These are phyloP conservation scores for Gonapodya prolifera DNA, from an alignment of 192 early-diverging fungal species.

Conservation along the genomic window DNA sequence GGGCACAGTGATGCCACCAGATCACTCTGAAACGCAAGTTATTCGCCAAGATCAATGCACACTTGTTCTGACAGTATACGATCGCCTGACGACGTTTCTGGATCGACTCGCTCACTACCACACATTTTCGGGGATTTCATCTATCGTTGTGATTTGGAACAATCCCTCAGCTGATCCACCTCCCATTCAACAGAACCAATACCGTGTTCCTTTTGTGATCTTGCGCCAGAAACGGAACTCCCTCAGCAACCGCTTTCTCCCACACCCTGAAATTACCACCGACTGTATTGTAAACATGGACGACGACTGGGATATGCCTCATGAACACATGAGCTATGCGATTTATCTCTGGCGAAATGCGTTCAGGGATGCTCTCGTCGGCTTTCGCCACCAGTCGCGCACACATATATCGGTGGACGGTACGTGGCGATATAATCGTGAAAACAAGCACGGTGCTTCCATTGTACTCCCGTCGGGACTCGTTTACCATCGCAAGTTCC, in stretches of 20 bases:
- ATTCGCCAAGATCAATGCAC: constrained; percentile 15
- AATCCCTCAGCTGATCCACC: constrained; percentile 15
- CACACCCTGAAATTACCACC: constrained; percentile 15
- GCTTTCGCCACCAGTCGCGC: constrained; percentile 16
- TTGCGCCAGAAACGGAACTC: constrained; percentile 10
- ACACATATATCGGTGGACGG: constrained; percentile 4
- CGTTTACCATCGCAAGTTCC: constrained; percentile 19
- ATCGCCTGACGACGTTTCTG: constrained; percentile 10
- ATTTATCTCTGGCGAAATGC: constrained; percentile 13
- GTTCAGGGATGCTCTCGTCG: constrained; percentile 15
- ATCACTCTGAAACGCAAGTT: not conserved
- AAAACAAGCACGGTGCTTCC: constrained; percentile 5
- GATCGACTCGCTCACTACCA: constrained; percentile 15
- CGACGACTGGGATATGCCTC: constrained; percentile 23
- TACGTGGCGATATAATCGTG: not conserved
- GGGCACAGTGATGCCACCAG: not conserved
- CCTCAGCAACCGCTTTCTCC: constrained; percentile 20
- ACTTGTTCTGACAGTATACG: constrained; percentile 16
- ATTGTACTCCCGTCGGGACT: constrained; percentile 19
- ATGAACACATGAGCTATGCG: constrained; percentile 15
- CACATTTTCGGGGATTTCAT: constrained; percentile 8
- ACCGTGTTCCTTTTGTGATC: constrained; percentile 15
- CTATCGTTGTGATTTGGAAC: constrained; percentile 21
- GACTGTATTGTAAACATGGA: constrained; percentile 23
- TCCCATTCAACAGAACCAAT: constrained; percentile 6